Evolutionary conservation across 495 filamentous ascomycete genomes (phyloP).

Genomic region (Lasiosphaeria ovina): DNA sequence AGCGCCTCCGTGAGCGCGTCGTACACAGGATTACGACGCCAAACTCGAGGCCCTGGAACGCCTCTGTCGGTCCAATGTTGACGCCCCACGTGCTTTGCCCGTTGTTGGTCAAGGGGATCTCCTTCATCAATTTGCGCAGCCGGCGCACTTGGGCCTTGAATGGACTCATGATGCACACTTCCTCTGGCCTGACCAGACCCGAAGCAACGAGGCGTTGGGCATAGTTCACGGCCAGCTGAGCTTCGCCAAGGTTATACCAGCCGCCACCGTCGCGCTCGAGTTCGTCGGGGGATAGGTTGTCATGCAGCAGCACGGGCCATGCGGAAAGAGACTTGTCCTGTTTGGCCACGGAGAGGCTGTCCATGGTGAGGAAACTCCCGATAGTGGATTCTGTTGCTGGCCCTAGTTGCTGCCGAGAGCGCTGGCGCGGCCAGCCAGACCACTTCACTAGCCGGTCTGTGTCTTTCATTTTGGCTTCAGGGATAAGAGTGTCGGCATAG

Average conservation of each 20-base stretch:
- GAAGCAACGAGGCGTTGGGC: slow-evolving; percentile 37
- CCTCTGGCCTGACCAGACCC: slow-evolving; percentile 34
- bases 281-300: slow-evolving; percentile 47
- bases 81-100: slow-evolving; percentile 35
- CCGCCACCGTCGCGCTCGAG: slow-evolving; percentile 51
- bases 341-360: no score
- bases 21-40: slow-evolving; percentile 56
- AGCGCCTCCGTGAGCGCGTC: slow-evolving; percentile 47
- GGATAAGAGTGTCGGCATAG: slow-evolving; percentile 53
- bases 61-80: slow-evolving; percentile 57
- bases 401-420: not conserved
- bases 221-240: slow-evolving; percentile 43
- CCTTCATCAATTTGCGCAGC: slow-evolving; percentile 31
- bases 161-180: slow-evolving; percentile 56
- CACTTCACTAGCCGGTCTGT: slow-evolving; percentile 38
- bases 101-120: slow-evolving; percentile 13
- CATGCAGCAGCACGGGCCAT: slow-evolving; percentile 52
- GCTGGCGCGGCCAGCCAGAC: slow-evolving; percentile 46
- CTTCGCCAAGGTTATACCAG: slow-evolving; percentile 54
- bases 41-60: slow-evolving; percentile 56
- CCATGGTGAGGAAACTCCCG: no score
- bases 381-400: no score
- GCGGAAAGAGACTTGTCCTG: no score
- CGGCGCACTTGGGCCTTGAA: slow-evolving; percentile 53
- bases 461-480: slow-evolving; percentile 35